These are phyloP conservation scores for Fomitopsis pulvina DNA, from an alignment of 768 basidiomycete species.

Conservation along the genomic window DNA sequence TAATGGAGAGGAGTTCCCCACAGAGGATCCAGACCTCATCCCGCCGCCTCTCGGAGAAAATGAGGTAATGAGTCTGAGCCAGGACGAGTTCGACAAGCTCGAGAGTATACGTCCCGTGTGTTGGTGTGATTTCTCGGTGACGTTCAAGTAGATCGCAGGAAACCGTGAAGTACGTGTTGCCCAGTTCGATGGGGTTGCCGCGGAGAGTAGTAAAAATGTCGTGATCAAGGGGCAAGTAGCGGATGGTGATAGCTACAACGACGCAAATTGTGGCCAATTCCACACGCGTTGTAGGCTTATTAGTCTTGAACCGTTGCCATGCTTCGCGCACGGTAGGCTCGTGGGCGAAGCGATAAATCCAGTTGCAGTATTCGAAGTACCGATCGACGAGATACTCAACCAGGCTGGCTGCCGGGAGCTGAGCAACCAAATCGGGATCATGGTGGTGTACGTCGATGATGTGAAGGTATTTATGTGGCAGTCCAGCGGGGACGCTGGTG, in stretches of 20 bases:
- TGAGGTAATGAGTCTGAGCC: conserved; percentile 65
- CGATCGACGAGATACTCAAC: conserved; percentile 69
- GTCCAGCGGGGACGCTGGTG: background rate
- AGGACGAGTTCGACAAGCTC: conserved; percentile 75
- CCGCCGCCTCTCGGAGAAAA: conserved; percentile 64
- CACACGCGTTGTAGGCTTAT: conserved; percentile 56
- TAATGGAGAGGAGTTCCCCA: conserved; percentile 68
- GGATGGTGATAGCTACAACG: conserved; percentile 67
- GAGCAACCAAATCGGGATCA: conserved; percentile 65
- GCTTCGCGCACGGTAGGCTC: conserved; percentile 50
- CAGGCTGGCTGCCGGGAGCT: conserved; percentile 59
- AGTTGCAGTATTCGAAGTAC: conserved; percentile 85
- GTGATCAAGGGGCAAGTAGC: conserved; percentile 66
- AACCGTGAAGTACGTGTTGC: conserved; percentile 57
- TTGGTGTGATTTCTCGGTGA: conserved; percentile 22
- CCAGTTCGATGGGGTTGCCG: conserved; percentile 55
- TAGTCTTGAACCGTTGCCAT: conserved; percentile 72
- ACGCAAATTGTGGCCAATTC: conserved; percentile 67
- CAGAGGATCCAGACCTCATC: conserved; percentile 78
- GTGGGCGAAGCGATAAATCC: conserved; percentile 80
- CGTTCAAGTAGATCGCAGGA: conserved; percentile 61
- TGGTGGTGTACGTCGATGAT: conserved; percentile 25
- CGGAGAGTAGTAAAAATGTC: conserved; percentile 41
- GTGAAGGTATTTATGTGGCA: conserved; percentile 28
- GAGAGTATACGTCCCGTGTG: conserved; percentile 31